Evolutionary conservation across 495 filamentous ascomycete species (phyloP).

Genomic region (Penicillium atrosanguineum): DNA sequence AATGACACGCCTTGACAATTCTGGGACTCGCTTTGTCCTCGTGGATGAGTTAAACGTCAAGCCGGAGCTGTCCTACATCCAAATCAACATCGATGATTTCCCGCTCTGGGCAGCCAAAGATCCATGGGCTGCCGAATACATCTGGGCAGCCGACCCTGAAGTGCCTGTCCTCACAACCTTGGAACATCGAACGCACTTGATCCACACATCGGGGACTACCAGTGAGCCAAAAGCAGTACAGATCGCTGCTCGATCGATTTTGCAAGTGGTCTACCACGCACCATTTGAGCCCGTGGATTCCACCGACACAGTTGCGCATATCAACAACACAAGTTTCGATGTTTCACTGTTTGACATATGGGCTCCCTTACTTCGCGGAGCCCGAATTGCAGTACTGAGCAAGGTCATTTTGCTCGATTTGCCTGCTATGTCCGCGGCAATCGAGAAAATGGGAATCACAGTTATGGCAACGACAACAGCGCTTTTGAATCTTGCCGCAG

Average conservation of each 20-base stretch:
- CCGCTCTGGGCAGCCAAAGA: background rate
- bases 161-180: background rate
- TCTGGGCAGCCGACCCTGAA: background rate
- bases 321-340: conserved; percentile 26
- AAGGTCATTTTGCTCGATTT: conserved; percentile 13
- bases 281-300: conserved; percentile 10
- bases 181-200: conserved; percentile 19
- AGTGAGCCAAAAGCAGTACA: conserved; percentile 24
- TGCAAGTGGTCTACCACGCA: conserved; percentile 21
- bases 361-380: conserved; percentile 18
- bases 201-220: conserved; percentile 25
- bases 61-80: conserved; percentile 3
- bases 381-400: conserved; percentile 13
- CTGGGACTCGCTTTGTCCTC: conserved; percentile 4
- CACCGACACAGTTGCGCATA: conserved; percentile 17
- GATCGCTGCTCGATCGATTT: conserved; percentile 15
- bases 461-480: conserved; percentile 21
- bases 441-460: background rate
- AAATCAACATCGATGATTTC: background rate
- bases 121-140: background rate
- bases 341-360: conserved; percentile 28
- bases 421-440: background rate
- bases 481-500: conserved; percentile 15
- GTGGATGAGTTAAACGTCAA: conserved; percentile 6
- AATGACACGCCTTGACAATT: conserved; percentile 1